phyloP scores from a whole-genome alignment of 2,329 filamentous ascomycete genomes.

The Endoconidiophora laricicola region DNA sequence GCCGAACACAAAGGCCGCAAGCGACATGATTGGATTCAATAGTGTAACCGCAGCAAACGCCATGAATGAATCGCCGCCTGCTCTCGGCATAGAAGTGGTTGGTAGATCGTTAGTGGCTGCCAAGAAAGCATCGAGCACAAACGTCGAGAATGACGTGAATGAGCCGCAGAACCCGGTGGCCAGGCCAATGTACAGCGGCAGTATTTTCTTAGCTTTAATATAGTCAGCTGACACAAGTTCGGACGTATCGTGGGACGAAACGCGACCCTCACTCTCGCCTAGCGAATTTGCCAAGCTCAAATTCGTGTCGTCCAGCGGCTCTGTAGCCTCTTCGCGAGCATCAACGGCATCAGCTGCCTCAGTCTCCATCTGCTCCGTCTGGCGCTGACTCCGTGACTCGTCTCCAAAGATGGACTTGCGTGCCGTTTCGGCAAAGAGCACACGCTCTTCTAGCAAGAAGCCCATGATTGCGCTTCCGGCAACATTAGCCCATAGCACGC shows the following conservation, averaged over 20 bases:
- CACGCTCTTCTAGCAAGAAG: slow-evolving; percentile 64
- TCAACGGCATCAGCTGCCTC: background rate
- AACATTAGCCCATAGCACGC: slow-evolving; percentile 77
- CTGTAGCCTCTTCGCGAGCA: background rate
- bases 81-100: slow-evolving; percentile 29
- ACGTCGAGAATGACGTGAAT: slow-evolving; percentile 78
- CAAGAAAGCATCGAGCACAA: slow-evolving; percentile 65
- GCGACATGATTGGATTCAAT: slow-evolving; percentile 51
- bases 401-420: background rate
- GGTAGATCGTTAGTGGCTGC: slow-evolving; percentile 58
- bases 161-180: slow-evolving; percentile 79
- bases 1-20: slow-evolving; percentile 54
- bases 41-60: slow-evolving; percentile 63
- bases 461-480: slow-evolving; percentile 70
- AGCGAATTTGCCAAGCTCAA: slow-evolving; percentile 3
- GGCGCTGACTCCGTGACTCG: background rate
- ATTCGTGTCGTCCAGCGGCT: slow-evolving; percentile 1
- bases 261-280: slow-evolving; percentile 7
- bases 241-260: background rate
- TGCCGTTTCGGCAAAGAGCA: slow-evolving; percentile 40
- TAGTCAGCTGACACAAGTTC: slow-evolving; percentile 18
- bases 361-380: background rate
- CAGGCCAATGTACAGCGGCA: slow-evolving; percentile 75
- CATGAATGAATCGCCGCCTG: slow-evolving; percentile 68
- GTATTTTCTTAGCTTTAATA: slow-evolving; percentile 58